phyloP scores from a whole-genome alignment of 768 basidiomycete genomes.

The Tubosaeta sp. region DNA sequence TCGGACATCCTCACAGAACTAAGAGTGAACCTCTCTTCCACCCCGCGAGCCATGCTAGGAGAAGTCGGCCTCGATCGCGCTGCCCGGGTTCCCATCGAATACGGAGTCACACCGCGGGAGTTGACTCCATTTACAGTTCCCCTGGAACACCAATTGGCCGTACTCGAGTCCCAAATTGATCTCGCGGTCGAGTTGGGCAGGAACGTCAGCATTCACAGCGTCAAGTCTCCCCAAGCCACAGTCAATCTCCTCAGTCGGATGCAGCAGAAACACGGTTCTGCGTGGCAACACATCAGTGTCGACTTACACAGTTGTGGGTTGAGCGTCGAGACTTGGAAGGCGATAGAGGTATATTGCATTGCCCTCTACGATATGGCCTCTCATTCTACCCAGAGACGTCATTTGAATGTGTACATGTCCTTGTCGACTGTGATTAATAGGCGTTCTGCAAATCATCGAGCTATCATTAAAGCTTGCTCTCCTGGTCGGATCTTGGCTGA shows the following conservation, averaged over 20 bases:
- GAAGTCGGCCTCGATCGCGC: constrained; percentile 89
- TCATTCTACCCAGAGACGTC: constrained; percentile 47
- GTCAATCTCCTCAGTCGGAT: constrained; percentile 60
- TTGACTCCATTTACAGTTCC: constrained; percentile 79
- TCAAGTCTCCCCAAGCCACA: constrained; percentile 69
- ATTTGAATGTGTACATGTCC: constrained; percentile 81
- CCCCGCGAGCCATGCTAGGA: constrained; percentile 78
- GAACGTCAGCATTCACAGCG: constrained; percentile 85
- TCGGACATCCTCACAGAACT: constrained; percentile 55
- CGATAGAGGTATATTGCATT: constrained; percentile 56
- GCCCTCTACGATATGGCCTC: not conserved
- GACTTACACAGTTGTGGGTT: constrained; percentile 91
- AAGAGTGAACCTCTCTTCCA: constrained; percentile 51
- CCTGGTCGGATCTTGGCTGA: constrained; percentile 75
- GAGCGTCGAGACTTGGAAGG: constrained; percentile 68
- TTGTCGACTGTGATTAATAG: constrained; percentile 83
- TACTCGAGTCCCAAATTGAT: constrained; percentile 82
- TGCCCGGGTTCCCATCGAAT: constrained; percentile 67
- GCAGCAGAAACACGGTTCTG: constrained; percentile 49
- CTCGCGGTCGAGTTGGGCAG: constrained; percentile 76
- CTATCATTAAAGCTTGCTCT: constrained; percentile 61
- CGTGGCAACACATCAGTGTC: constrained; percentile 67
- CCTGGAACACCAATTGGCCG: constrained; percentile 69
- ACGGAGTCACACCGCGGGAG: constrained; percentile 43
- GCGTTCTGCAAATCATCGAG: constrained; percentile 57